phyloP scores from a whole-genome alignment of 306 rosid genomes.

The Glycine soja region DNA sequence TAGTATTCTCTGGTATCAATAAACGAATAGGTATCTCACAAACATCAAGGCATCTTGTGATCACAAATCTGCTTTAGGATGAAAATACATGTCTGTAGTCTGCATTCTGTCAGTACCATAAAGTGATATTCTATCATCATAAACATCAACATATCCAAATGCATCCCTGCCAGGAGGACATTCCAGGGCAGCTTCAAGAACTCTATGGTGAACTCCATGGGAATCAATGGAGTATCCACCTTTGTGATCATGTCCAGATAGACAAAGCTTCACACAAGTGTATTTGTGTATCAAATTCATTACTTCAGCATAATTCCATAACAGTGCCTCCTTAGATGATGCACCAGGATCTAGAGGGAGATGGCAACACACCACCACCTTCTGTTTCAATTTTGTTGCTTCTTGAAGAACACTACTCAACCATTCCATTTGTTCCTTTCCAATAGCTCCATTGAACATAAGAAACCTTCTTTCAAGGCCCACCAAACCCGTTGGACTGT shows the following conservation, averaged over 20 bases:
- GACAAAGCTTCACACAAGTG: constrained; percentile 78
- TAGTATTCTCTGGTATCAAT: constrained; percentile 15
- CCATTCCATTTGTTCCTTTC: constrained; percentile 90
- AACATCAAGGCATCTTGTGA: constrained; percentile 16
- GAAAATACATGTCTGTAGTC: constrained; percentile 68
- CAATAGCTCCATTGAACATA: constrained; percentile 92
- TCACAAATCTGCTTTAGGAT: constrained; percentile 48
- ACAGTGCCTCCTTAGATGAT: constrained; percentile 64
- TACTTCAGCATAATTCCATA: constrained; percentile 90
- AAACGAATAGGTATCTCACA: constrained; percentile 36
- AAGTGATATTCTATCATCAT: constrained; percentile 68
- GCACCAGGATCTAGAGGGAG: constrained; percentile 76
- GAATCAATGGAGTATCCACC: constrained; percentile 86
- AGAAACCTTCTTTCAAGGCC: constrained; percentile 87
- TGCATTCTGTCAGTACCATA: constrained; percentile 72
- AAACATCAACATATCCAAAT: constrained; percentile 75
- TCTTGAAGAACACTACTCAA: constrained; percentile 65
- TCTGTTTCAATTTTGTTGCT: constrained; percentile 73
- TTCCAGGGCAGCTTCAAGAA: constrained; percentile 92
- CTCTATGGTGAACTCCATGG: constrained; percentile 83
- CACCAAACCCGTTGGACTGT: constrained; percentile 71
- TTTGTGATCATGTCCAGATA: constrained; percentile 87
- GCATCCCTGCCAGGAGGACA: constrained; percentile 85
- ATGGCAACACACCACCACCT: constrained; percentile 84
- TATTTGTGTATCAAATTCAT: constrained; percentile 74